Percentiles rank a stretch among this genome's conserved stretches.
Conservation (phyloP, 257 asterid genomes). For the Lavandula angustifolia region DNA sequence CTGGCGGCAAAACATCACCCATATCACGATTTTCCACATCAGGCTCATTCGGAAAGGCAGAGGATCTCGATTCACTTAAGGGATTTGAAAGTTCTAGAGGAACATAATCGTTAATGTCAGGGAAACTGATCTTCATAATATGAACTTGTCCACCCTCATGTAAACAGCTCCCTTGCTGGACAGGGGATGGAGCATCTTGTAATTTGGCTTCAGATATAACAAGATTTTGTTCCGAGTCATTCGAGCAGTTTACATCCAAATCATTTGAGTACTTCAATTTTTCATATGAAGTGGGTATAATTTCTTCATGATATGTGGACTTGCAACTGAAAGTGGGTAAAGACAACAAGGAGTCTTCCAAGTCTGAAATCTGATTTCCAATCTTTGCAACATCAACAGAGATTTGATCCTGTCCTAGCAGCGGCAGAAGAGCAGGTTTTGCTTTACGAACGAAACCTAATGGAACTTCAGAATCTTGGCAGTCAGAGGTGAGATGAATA, state of each 20-base stretch:
- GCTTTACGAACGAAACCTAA: slow-evolving; percentile 30
- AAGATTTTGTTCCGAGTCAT: slow-evolving; percentile 36
- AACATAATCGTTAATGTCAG: slow-evolving; percentile 16
- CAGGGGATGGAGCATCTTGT: slow-evolving; percentile 35
- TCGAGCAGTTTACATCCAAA: slow-evolving; percentile 30
- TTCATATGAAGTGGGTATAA: slow-evolving; percentile 30
- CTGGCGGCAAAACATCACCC: slow-evolving; percentile 30
- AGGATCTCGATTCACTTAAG: slow-evolving; percentile 25
- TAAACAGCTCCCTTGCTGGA: slow-evolving; percentile 22
- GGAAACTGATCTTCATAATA: slow-evolving; percentile 10
- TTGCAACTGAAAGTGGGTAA: slow-evolving; percentile 30
- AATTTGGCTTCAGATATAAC: slow-evolving; percentile 37
- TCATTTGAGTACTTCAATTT: slow-evolving; percentile 30
- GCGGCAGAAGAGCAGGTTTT: slow-evolving; percentile 26
- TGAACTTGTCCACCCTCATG: slow-evolving; percentile 30
- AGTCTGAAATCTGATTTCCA: slow-evolving; percentile 31
- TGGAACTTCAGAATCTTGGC: slow-evolving; percentile 15
- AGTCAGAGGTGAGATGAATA: slow-evolving; percentile 3
- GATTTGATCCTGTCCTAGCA: slow-evolving; percentile 28
- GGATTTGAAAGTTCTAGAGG: slow-evolving; percentile 36
- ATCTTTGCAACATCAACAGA: slow-evolving; percentile 26
- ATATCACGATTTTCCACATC: slow-evolving; percentile 32
- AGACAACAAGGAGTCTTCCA: slow-evolving; percentile 34
- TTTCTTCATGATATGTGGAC: slow-evolving; percentile 29
- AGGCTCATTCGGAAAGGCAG: slow-evolving; percentile 32